Base-by-base conservation (phyloP, 2,329 filamentous ascomycete genomes). In the Lachnellula subtilissima region DNA sequence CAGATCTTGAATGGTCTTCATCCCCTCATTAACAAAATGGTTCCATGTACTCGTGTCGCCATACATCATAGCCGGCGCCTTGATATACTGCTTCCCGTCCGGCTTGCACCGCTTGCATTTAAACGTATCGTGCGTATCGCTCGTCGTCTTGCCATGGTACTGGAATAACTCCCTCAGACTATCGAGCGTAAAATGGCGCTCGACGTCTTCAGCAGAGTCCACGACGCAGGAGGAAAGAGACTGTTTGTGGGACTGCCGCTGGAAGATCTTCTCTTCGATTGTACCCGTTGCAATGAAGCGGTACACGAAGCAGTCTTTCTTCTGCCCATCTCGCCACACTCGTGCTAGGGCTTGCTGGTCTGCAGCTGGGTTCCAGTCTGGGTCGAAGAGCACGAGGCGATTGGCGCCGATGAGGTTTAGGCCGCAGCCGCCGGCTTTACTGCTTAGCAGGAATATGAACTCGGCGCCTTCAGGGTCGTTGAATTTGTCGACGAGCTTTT, bases 41-140 rank as follows among this genome's bases (percentile, higher is more conserved):
- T 99, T 99, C 94, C 94, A 99, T n/a, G 91, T 93, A 73, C 91
- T 97, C 22, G 94, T 97, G 69, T 99, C 94, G 52, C 94, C 94
- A 69, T 99, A 99, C 58, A 99, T 76, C 87, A 97, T 93, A 1
- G 94, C 94, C 4, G 89, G 89, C 1, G 93, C 91, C 72, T 97
- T 97, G 68, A 97, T 83, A 61, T 82, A 83, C 73, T 99, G 94
- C 59, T 81, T 87, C 0, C 93, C 93, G 66, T 96, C 90, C 1
- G 89, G 86, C 67, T 88, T 89, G 72, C 94, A 99, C 42, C 94
- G 80, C 76, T 96, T 97, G 73, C 94, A 99, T 75, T 96, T 97
- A 80, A 99, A 97, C 0, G 93, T 97, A 69, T 97, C 94, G 71
- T 99, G 94, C 0, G 94, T 99, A 68, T 99, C 95, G 65, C 91